phyloP scores from a whole-genome alignment of 148 eudicot genomes.

The Camellia granthamiana region DNA sequence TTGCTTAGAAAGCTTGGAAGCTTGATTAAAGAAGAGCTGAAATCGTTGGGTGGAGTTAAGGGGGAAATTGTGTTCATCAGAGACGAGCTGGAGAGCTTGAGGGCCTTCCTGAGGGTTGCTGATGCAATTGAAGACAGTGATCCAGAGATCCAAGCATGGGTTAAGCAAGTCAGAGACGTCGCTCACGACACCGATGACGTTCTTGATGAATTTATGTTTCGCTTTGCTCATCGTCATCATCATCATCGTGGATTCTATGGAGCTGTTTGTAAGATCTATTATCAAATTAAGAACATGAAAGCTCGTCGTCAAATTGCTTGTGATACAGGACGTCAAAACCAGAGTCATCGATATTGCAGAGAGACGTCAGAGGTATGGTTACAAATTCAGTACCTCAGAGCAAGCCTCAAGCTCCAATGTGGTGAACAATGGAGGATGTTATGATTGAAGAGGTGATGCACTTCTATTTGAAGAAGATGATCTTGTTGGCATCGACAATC shows the following conservation, averaged over 20 bases:
- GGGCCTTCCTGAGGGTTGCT: background rate
- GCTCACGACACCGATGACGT: slow-evolving; percentile 25
- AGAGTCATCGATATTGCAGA: slow-evolving; percentile 7
- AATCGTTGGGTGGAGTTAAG: background rate
- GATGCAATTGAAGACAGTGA: slow-evolving; percentile 5
- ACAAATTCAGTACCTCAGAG: background rate
- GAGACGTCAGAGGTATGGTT: slow-evolving; percentile 9
- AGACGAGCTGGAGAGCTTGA: slow-evolving; percentile 6
- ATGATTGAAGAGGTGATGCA: slow-evolving; percentile 12
- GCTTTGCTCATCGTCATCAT: background rate
- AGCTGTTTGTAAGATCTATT: background rate
- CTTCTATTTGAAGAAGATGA: slow-evolving; percentile 16
- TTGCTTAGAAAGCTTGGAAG: background rate
- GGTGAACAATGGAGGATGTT: background rate
- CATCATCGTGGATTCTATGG: too few species aligned
- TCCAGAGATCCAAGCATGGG: slow-evolving; percentile 19
- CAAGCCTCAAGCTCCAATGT: background rate
- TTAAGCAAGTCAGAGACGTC: slow-evolving; percentile 23
- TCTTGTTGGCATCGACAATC: slow-evolving; percentile 18
- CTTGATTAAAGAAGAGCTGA: background rate
- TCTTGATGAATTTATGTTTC: slow-evolving; percentile 18
- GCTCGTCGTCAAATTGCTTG: slow-evolving; percentile 11
- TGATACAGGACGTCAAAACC: background rate
- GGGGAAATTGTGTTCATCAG: background rate
- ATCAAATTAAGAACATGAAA: background rate